These are phyloP conservation scores for Penicillium subrubescens DNA, from an alignment of 495 filamentous ascomycete genomes.

Conservation along the genomic window DNA sequence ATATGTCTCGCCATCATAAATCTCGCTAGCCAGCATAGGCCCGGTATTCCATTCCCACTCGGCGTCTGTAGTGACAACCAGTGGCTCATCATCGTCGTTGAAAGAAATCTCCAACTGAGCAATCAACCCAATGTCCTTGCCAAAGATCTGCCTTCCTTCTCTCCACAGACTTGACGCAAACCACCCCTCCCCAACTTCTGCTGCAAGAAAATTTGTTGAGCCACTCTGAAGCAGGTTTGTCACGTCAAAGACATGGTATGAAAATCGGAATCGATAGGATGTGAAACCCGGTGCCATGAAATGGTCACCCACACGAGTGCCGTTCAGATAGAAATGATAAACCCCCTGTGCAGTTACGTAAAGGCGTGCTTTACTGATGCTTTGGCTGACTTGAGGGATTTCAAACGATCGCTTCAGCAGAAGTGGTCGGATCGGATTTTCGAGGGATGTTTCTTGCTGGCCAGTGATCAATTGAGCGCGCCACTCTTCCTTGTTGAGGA, in stretches of 20 bases:
- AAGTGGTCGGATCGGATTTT: slow-evolving; percentile 10
- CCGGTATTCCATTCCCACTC: slow-evolving; percentile 2
- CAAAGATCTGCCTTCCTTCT: slow-evolving; percentile 35
- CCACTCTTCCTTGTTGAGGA: slow-evolving; percentile 15
- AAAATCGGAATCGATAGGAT: not conserved
- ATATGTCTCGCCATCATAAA: slow-evolving; percentile 56
- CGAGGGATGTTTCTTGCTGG: not conserved
- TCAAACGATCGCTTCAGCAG: slow-evolving; percentile 5
- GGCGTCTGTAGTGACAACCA: slow-evolving; percentile 38
- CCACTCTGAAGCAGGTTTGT: slow-evolving; percentile 27
- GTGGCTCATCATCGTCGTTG: slow-evolving; percentile 2
- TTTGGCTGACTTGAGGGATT: not conserved
- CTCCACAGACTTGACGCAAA: slow-evolving; percentile 47
- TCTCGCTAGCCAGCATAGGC: slow-evolving; percentile 43
- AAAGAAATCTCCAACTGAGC: slow-evolving; percentile 41
- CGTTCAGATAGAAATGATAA: slow-evolving; percentile 15
- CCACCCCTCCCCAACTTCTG: slow-evolving; percentile 56
- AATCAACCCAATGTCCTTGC: slow-evolving; percentile 44
- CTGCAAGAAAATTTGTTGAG: slow-evolving; percentile 45
- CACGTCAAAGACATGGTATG: slow-evolving; percentile 55
- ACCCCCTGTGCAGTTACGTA: slow-evolving; percentile 18
- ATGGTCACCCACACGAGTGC: slow-evolving; percentile 12
- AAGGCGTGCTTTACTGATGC: not conserved
- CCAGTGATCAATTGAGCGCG: slow-evolving; percentile 8
- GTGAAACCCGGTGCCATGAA: slow-evolving; percentile 48